A percentile compares a stretch with the other conserved stretches of the same genome.
Conservation (phyloP, 176 grass and related monocot species). For the Miscanthus lutarioriparius region DNA sequence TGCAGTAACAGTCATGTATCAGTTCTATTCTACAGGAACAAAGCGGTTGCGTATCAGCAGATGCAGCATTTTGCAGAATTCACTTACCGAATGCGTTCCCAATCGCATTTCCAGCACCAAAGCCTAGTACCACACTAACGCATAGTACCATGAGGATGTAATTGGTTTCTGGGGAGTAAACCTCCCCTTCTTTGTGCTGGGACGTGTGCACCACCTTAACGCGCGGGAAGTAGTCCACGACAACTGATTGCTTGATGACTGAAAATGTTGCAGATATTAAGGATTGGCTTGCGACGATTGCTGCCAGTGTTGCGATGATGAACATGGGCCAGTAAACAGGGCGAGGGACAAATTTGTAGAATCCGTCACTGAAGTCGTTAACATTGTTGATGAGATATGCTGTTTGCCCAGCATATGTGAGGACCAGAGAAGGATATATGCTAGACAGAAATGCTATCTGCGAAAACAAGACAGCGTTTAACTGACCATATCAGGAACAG, state of each 20-base stretch:
- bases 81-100: slow-evolving; percentile 81
- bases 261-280: slow-evolving; percentile 86
- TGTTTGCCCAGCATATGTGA: slow-evolving; percentile 89
- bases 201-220: slow-evolving; percentile 92
- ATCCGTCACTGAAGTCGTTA: slow-evolving; percentile 71
- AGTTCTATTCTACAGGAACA: slow-evolving; percentile 2
- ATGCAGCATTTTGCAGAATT: slow-evolving; percentile 3
- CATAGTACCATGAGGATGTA: slow-evolving; percentile 87
- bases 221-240: slow-evolving; percentile 70
- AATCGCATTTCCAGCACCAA: slow-evolving; percentile 76
- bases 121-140: slow-evolving; percentile 68
- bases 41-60: not conserved
- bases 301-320: slow-evolving; percentile 63
- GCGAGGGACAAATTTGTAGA: slow-evolving; percentile 72
- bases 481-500: not conserved
- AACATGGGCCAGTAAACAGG: slow-evolving; percentile 94
- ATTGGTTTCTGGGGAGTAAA: slow-evolving; percentile 87
- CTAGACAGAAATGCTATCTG: slow-evolving; percentile 80
- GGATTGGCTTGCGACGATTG: slow-evolving; percentile 88
- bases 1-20: slow-evolving; percentile 37
- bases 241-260: slow-evolving; percentile 89
- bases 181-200: slow-evolving; percentile 75
- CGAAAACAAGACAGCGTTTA: slow-evolving; percentile 6
- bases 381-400: slow-evolving; percentile 79
- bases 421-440: slow-evolving; percentile 88